phyloP scores from a whole-genome alignment of 2,329 filamentous ascomycete genomes.

The Xylariaceae sp. region DNA sequence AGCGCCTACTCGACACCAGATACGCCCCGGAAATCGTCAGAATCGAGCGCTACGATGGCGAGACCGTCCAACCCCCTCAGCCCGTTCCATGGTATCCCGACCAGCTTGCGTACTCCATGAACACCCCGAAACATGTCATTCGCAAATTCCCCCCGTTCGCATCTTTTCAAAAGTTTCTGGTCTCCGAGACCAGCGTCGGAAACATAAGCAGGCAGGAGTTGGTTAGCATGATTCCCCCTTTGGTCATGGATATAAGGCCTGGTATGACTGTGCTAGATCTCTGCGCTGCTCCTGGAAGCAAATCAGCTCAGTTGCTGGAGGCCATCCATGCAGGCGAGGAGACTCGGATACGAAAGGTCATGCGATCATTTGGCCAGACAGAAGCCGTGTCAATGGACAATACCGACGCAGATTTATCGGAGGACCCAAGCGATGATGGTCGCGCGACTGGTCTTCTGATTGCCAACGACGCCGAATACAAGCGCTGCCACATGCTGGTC shows the following conservation, averaged over 20 bases:
- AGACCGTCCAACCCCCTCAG: conserved; percentile 74
- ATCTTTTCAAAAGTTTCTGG: conserved; percentile 94
- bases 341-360: conserved; percentile 69
- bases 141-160: conserved; percentile 92
- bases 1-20: conserved; percentile 78
- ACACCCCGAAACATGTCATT: conserved; percentile 92
- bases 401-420: conserved; percentile 49
- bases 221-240: conserved; percentile 97
- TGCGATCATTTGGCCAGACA: conserved; percentile 50
- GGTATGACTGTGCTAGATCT: conserved; percentile 93
- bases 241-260: conserved; percentile 85
- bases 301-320: conserved; percentile 91
- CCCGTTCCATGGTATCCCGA: conserved; percentile 92
- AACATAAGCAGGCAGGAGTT: conserved; percentile 98
- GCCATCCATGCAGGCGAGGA: conserved; percentile 93
- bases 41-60: conserved; percentile 78
- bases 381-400: conserved; percentile 32
- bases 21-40: conserved; percentile 88
- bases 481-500: conserved; percentile 92
- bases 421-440: conserved; percentile 69
- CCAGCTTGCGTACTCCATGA: conserved; percentile 95
- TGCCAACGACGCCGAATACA: conserved; percentile 95
- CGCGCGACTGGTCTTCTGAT: conserved; percentile 87
- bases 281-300: conserved; percentile 95
- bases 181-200: conserved; percentile 93